These are phyloP conservation scores for Penicillium angulare DNA, from an alignment of 495 filamentous ascomycete genomes.

Conservation along the genomic window DNA sequence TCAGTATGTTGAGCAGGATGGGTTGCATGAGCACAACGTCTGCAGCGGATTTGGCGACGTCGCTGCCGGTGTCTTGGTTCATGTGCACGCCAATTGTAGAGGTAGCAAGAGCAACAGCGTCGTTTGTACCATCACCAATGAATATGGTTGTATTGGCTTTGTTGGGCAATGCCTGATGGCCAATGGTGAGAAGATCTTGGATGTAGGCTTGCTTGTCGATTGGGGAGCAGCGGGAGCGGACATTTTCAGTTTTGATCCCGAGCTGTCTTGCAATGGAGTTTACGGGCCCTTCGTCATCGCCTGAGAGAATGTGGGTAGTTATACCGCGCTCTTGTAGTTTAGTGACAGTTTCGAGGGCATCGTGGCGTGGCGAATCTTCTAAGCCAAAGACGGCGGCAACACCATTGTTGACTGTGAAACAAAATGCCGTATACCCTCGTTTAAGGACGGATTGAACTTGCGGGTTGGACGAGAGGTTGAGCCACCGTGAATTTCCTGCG, in stretches of 20 bases:
- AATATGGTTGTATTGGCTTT: conserved; percentile 36
- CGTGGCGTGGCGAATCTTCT: conserved; percentile 55
- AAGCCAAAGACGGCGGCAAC: conserved; percentile 60
- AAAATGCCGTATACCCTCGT: conserved; percentile 58
- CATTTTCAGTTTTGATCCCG: conserved; percentile 46
- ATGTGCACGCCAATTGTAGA: conserved; percentile 75
- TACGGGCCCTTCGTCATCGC: conserved; percentile 65
- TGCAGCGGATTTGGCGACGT: conserved; percentile 65
- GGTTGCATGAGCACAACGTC: conserved; percentile 67
- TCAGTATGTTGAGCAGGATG: conserved; percentile 54
- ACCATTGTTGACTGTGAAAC: conserved; percentile 53
- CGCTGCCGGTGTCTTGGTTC: conserved; percentile 55
- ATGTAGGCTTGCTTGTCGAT: conserved; percentile 64
- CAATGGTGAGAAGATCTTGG: conserved; percentile 29
- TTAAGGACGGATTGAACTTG: conserved; percentile 43
- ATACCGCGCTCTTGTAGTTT: conserved; percentile 56
- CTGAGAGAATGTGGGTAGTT: conserved; percentile 62
- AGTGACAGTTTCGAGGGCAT: conserved; percentile 49
- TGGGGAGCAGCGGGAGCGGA: conserved; percentile 54
- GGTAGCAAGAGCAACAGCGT: conserved; percentile 68
- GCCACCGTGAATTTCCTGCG: conserved; percentile 67
- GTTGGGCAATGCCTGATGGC: too few species aligned
- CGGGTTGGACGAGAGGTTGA: conserved; percentile 36
- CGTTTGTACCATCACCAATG: conserved; percentile 79
- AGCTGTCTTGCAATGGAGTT: conserved; percentile 51